A percentile compares a stretch with the other conserved stretches of the same genome.
These are phyloP conservation scores for Paraphaeosphaeria sporulosa DNA, from an alignment of 2,329 filamentous ascomycete species.

Conservation along the genomic window DNA sequence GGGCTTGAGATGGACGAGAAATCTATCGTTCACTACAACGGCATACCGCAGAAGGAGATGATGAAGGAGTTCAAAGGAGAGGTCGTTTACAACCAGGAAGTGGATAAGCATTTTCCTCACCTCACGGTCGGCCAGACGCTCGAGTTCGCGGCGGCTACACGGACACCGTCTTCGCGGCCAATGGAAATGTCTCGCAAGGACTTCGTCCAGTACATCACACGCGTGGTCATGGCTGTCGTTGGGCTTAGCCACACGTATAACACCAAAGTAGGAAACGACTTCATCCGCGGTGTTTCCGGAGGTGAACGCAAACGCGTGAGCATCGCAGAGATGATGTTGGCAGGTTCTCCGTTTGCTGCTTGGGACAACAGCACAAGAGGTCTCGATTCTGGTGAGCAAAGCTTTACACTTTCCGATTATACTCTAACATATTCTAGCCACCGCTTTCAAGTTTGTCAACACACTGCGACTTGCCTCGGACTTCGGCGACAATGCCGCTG, in stretches of 20 bases:
- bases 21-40: constrained; percentile 69
- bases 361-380: constrained; percentile 58
- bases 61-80: constrained; percentile 58
- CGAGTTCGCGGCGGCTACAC: constrained; percentile 62
- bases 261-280: constrained; percentile 65
- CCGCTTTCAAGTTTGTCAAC: constrained; percentile 66
- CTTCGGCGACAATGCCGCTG: constrained; percentile 57
- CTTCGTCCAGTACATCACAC: constrained; percentile 55
- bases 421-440: constrained; percentile 43
- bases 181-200: constrained; percentile 51
- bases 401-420: neutral
- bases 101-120: constrained; percentile 64
- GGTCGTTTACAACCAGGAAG: constrained; percentile 56
- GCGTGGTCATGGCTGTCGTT: constrained; percentile 62
- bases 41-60: constrained; percentile 54
- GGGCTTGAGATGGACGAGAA: constrained; percentile 62
- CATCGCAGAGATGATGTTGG: constrained; percentile 62
- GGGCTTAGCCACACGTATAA: constrained; percentile 64
- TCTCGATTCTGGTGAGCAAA: constrained; percentile 46
- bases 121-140: constrained; percentile 65
- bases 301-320: constrained; percentile 68
- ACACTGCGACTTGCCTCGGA: constrained; percentile 61
- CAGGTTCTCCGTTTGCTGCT: constrained; percentile 48
- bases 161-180: constrained; percentile 56
- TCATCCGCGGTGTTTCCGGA: constrained; percentile 67